Conservation (phyloP, 2,329 filamentous ascomycete genomes). For the Hypomyces perniciosus region DNA sequence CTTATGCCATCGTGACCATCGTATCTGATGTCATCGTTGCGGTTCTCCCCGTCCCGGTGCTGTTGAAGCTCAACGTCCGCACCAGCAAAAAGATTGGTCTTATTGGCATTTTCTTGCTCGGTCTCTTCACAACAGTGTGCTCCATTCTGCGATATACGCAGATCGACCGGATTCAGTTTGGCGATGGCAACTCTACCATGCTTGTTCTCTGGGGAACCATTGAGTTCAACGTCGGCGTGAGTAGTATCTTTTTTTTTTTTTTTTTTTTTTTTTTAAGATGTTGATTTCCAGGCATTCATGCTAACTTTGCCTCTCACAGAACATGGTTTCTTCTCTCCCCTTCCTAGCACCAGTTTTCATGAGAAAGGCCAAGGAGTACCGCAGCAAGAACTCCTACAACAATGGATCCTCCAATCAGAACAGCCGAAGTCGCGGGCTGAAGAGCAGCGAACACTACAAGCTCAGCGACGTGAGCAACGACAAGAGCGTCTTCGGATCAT, state of each 20-base stretch:
- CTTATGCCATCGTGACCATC: constrained; percentile 46
- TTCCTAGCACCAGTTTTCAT: constrained; percentile 40
- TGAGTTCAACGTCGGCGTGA: constrained; percentile 52
- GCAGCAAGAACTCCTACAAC: constrained; percentile 30
- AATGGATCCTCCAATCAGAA: constrained; percentile 23
- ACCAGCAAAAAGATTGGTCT: constrained; percentile 44
- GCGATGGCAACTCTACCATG: constrained; percentile 50
- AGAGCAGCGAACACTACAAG: constrained; percentile 30
- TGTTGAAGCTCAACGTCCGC: constrained; percentile 43
- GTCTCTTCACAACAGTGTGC: constrained; percentile 50
- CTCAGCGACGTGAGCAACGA: constrained; percentile 32
- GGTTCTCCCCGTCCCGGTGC: constrained; percentile 43
- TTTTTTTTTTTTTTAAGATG: not conserved
- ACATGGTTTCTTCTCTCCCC: constrained; percentile 41
- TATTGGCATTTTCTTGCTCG: constrained; percentile 45
- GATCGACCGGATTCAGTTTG: constrained; percentile 43
- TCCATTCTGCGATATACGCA: constrained; percentile 47
- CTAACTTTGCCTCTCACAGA: constrained; percentile 23
- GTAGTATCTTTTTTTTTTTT: constrained; percentile 14
- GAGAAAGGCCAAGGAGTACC: constrained; percentile 37
- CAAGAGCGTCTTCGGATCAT: constrained; percentile 24
- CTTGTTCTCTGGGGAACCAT: constrained; percentile 51
- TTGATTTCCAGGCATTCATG: not conserved
- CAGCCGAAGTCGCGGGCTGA: constrained; percentile 20
- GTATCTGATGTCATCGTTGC: constrained; percentile 45